Conservation (phyloP, 1,284 basidiomycete species). For the Sanghuangporus baumii region DNA sequence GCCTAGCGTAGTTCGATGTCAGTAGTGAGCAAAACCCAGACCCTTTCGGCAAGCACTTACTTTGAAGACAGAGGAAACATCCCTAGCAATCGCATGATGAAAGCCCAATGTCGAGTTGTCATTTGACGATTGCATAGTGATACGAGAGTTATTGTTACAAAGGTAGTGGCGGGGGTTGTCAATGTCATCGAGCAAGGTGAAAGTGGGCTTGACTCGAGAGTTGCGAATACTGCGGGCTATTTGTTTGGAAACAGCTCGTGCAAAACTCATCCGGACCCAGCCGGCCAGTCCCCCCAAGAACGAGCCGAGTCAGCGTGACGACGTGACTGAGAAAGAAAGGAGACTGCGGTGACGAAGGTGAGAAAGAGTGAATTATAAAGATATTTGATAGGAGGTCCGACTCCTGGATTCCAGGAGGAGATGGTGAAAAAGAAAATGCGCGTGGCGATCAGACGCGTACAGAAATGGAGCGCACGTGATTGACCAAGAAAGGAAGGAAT, state of each 20-base stretch:
- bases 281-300: background rate
- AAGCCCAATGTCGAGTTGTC: background rate
- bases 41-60: background rate
- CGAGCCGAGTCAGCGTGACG: background rate
- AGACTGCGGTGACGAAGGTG: background rate
- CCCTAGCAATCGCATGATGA: background rate
- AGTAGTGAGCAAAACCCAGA: background rate
- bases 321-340: background rate
- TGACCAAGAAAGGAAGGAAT: background rate
- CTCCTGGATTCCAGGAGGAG: background rate
- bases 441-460: background rate
- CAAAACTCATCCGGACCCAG: background rate
- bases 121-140: background rate
- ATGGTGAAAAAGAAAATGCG: background rate
- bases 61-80: slow-evolving; percentile 1
- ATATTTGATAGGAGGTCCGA: background rate
- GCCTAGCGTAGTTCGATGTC: background rate
- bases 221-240: background rate
- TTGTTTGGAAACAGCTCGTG: background rate
- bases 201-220: background rate
- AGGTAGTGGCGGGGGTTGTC: background rate
- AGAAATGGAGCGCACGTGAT: background rate
- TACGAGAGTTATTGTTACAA: background rate
- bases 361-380: background rate
- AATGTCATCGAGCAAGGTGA: background rate